These are phyloP conservation scores for Fomitopsis pinicola DNA, from an alignment of 1,284 basidiomycete species.

Conservation along the genomic window DNA sequence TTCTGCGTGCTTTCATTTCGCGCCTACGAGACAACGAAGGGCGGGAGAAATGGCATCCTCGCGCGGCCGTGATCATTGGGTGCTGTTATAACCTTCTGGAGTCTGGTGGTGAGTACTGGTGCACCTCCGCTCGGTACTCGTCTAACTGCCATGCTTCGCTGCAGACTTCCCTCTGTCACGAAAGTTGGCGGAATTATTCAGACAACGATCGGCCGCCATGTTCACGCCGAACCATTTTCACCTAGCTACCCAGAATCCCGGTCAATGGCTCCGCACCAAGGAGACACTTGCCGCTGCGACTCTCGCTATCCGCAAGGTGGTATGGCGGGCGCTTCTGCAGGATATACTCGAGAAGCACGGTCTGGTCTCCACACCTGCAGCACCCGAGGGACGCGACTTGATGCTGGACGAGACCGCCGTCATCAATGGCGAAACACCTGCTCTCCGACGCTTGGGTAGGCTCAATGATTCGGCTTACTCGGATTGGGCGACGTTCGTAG, in stretches of 20 bases:
- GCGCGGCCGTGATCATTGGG: slow-evolving; percentile 41
- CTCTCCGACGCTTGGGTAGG: slow-evolving; percentile 25
- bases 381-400: too few species aligned
- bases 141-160: not conserved
- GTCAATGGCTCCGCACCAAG: slow-evolving; percentile 33
- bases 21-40: slow-evolving; percentile 5
- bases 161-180: slow-evolving; percentile 40
- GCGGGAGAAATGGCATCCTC: slow-evolving; percentile 30
- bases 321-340: slow-evolving; percentile 54
- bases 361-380: not conserved
- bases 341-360: slow-evolving; percentile 9
- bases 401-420: not conserved
- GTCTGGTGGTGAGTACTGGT: slow-evolving; percentile 32
- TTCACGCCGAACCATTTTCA: slow-evolving; percentile 42
- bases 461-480: slow-evolving; percentile 31
- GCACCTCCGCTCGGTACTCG: not conserved
- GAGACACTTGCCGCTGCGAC: slow-evolving; percentile 23
- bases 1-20: slow-evolving; percentile 35
- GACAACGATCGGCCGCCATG: slow-evolving; percentile 1
- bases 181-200: not conserved
- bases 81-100: slow-evolving; percentile 51
- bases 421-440: slow-evolving; percentile 15
- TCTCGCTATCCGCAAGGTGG: slow-evolving; percentile 56
- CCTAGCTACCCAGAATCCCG: slow-evolving; percentile 48
- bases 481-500: slow-evolving; percentile 29